A percentile compares a stretch with the other conserved stretches of the same genome.
Evolutionary conservation across 164 flowering plant genomes (phyloP).

Genomic region (Taxillus chinensis): DNA sequence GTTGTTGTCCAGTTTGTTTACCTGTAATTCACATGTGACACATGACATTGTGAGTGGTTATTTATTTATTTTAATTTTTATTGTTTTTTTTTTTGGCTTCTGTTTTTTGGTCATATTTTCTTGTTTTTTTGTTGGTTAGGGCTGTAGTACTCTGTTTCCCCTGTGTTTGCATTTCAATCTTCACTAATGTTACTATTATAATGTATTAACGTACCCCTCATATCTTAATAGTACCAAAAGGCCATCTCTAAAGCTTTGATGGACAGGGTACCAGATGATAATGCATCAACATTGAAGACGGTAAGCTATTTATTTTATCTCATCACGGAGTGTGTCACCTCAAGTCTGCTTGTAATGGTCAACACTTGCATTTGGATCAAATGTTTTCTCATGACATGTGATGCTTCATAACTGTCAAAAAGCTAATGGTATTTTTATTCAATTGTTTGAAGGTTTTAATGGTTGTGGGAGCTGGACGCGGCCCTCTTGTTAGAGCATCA

Average conservation of each 20-base stretch:
- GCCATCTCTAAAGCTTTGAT: constrained; percentile 80
- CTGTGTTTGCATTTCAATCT: not conserved
- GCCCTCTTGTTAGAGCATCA: constrained; percentile 96
- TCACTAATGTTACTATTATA: not conserved
- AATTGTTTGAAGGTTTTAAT: constrained; percentile 57
- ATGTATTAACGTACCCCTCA: not conserved
- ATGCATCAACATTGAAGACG: constrained; percentile 45
- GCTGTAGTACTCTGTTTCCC: not conserved
- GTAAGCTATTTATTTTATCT: constrained; percentile 30
- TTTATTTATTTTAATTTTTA: too few relatives aligned
- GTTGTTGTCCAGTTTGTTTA: too few relatives aligned
- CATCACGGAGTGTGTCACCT: too few relatives aligned
- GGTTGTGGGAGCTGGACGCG: constrained; percentile 99
- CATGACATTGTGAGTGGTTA: too few relatives aligned
- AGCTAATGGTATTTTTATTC: not conserved
- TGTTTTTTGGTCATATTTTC: too few relatives aligned
- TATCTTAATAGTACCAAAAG: constrained; percentile 60
- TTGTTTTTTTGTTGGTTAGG: too few relatives aligned
- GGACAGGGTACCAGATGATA: constrained; percentile 74
- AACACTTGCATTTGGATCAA: not conserved
- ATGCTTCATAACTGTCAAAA: not conserved
- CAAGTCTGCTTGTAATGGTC: too few relatives aligned
- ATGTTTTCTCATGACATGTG: not conserved
- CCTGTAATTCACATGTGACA: too few relatives aligned
- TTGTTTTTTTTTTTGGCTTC: too few relatives aligned